phyloP scores from a whole-genome alignment of 1,139 yeast species.

The Saccharomyces hybrid region DNA sequence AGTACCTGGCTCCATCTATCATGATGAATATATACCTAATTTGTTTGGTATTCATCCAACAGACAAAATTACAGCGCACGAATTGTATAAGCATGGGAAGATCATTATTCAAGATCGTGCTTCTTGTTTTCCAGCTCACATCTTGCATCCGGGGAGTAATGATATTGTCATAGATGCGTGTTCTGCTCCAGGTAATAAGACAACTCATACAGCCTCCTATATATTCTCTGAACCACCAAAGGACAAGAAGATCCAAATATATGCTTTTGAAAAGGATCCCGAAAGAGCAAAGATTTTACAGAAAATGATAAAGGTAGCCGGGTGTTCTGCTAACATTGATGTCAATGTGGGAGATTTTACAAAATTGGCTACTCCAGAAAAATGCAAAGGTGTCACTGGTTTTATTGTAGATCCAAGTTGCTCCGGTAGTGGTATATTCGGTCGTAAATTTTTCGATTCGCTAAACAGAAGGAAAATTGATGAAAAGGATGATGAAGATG shows the following conservation, averaged over 20 bases:
- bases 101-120: constrained; percentile 93
- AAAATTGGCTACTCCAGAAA: constrained; percentile 44
- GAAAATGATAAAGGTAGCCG: constrained; percentile 76
- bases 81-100: constrained; percentile 64
- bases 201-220: constrained; percentile 81
- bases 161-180: constrained; percentile 79
- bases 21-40: constrained; percentile 64
- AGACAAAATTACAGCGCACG: constrained; percentile 56
- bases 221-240: constrained; percentile 24
- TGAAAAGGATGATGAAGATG: constrained; percentile 26
- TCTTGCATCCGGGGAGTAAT: constrained; percentile 51
- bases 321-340: constrained; percentile 45
- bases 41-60: constrained; percentile 76
- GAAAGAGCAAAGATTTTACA: constrained; percentile 63
- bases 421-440: constrained; percentile 95
- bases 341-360: constrained; percentile 86
- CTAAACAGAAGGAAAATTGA: constrained; percentile 22
- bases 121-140: constrained; percentile 91
- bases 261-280: constrained; percentile 82
- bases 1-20: constrained; percentile 56
- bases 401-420: constrained; percentile 94
- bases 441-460: constrained; percentile 40
- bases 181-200: constrained; percentile 98
- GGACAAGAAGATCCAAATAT: constrained; percentile 34
- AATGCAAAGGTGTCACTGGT: constrained; percentile 63